A percentile compares a stretch with the other conserved stretches of the same genome.
Conservation (phyloP, 495 filamentous ascomycete genomes). For the Penicillium paxilli region DNA sequence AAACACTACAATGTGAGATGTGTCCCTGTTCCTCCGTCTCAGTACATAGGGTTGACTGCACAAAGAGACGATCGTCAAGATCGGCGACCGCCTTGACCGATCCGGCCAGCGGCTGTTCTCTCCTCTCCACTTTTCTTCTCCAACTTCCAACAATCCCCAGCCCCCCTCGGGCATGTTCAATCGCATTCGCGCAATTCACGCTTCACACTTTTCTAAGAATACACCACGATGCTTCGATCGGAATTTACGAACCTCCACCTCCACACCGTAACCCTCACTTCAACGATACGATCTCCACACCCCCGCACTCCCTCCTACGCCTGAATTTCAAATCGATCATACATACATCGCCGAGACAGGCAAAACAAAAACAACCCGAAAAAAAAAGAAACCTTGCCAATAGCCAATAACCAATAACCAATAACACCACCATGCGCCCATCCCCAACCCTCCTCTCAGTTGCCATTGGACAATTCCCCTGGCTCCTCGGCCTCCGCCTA, state of each 20-base stretch:
- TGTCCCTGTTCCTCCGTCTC: no score
- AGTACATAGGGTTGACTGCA: no score
- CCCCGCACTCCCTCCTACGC: neutral
- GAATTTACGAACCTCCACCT: no score
- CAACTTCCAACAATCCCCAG: neutral
- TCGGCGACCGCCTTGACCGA: no score
- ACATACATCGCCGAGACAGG: neutral
- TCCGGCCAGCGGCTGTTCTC: no score
- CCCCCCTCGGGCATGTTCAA: neutral
- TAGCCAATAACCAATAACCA: no score
- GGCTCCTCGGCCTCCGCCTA: conserved; percentile 44
- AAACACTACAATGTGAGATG: no score
- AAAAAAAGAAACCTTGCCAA: no score
- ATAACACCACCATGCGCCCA: neutral
- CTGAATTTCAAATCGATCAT: neutral
- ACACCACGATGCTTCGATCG: neutral
- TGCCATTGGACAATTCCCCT: conserved; percentile 4
- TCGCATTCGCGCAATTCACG: neutral
- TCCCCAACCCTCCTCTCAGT: neutral
- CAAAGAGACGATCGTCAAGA: no score
- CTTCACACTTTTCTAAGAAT: neutral
- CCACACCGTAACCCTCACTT: no score
- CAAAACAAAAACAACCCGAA: neutral
- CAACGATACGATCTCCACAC: no score
- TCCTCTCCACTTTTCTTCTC: neutral